Conservation (phyloP, 2,329 filamentous ascomycete species). For the Penicillium expansum region DNA sequence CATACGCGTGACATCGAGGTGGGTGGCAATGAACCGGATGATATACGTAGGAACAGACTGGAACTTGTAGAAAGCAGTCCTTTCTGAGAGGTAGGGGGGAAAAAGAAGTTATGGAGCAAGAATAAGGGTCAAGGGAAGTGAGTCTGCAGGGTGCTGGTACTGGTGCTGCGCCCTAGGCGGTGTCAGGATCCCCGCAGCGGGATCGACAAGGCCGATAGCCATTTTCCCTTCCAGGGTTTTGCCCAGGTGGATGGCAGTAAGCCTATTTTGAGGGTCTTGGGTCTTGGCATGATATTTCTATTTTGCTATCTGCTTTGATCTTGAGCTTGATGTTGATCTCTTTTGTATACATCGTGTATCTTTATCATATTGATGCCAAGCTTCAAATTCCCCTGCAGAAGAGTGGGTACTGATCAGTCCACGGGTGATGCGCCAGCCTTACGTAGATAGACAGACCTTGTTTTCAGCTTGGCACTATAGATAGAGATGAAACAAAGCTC, state of each 20-base stretch:
- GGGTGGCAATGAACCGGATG: neutral
- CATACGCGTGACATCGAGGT: constrained; percentile 8
- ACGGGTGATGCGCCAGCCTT: neutral
- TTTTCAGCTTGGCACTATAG: neutral
- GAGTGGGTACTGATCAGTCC: constrained; percentile 2
- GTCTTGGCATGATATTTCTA: constrained; percentile 2
- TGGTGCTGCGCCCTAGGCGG: constrained; percentile 14
- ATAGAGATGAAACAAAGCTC: neutral
- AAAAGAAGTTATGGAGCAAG: neutral
- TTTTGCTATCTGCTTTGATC: neutral
- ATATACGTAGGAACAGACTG: neutral
- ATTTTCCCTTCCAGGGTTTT: neutral
- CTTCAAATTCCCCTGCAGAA: neutral
- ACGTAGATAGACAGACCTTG: neutral
- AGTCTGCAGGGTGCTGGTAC: neutral
- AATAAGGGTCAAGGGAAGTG: neutral
- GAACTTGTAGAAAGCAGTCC: neutral
- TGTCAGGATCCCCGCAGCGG: constrained; percentile 22
- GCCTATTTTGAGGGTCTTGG: neutral
- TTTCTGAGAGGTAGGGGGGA: neutral
- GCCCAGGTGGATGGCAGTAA: no score
- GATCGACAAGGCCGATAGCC: constrained; percentile 16
- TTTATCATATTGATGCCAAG: neutral
- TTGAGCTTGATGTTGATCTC: neutral
- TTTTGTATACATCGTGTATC: neutral